Evolutionary conservation across 805 yeast genomes (phyloP), one percentile per base, ranked within the genome.

Genomic region (Ogataea nonfermentans): DNA sequence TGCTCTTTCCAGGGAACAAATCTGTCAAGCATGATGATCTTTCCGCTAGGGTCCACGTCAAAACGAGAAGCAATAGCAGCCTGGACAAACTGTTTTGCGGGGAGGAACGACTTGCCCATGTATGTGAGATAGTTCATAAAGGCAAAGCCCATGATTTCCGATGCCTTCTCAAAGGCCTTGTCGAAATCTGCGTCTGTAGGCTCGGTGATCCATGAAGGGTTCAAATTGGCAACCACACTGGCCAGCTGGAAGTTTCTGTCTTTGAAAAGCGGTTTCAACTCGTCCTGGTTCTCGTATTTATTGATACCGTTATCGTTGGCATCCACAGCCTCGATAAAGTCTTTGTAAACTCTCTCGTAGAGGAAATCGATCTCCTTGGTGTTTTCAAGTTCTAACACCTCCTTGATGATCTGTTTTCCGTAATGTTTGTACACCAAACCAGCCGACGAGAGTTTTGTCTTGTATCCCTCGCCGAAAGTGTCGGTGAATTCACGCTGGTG

Each of bases 1-100:
- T 93, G 98, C 58, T 88, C 96, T 62, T 89, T 90, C 99, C 99
- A 93, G 32, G 96, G 95, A 37, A 87, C 84, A 59, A 84, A 87
- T 46, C 75, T 74, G n/a, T 76, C 79, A 46, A 93, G 71, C 4
- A 85, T 73, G 9, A 93, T 53, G 30, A 91, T 80, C 47, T 81
- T 77, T 28, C 96, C 96, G 16, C 83, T 73, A 40, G 64, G 46
- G 55, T 88, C 87, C 37, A 76, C 76, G 17, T 77, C 63, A 35
- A 65, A 65, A 56, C 97, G 75, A n/a, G 53, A 49, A 3, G 67
- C 67, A 50, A 89, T 75, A 0, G 96, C 91, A n/a, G 69, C 63
- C 47, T 72, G 73, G 20, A 93, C 98, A 29, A 84, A 67, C 36
- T 73, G 69, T 56, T 84, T 84, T 11, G 98, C 96, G 26, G 96